These are phyloP conservation scores for Cymbopogon flexuosus DNA, from an alignment of 202 grass and related monocot species.

Conservation along the genomic window DNA sequence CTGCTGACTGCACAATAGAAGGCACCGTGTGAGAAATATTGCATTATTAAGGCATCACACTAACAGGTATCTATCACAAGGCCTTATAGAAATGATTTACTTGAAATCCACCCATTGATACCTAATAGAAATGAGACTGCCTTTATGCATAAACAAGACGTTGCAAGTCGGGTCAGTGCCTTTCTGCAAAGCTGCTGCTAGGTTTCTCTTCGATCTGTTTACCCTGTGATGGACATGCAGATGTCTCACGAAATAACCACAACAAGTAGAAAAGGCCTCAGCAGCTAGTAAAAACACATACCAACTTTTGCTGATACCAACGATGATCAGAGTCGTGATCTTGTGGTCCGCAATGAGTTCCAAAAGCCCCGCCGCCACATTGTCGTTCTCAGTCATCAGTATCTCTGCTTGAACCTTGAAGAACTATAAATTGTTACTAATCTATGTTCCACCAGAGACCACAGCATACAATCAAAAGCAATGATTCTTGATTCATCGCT, in stretches of 20 bases:
- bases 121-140: constrained; percentile 12
- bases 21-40: background rate
- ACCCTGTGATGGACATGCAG: background rate
- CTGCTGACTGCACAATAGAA: background rate
- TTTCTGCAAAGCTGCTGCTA: constrained; percentile 11
- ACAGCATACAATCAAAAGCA: background rate
- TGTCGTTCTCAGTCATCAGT: background rate
- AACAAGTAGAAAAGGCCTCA: background rate
- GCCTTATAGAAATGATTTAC: background rate
- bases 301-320: constrained; percentile 13
- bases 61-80: background rate
- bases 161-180: background rate
- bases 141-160: constrained; percentile 8
- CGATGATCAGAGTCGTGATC: constrained; percentile 10
- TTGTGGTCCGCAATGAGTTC: background rate
- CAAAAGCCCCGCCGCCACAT: constrained; percentile 13
- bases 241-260: constrained; percentile 4
- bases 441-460: background rate
- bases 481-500: background rate
- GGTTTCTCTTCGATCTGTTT: background rate
- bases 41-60: background rate
- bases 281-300: background rate
- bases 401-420: constrained; percentile 15
- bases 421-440: background rate
- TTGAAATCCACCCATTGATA: background rate